These are phyloP conservation scores for Chaetomidium leptoderma DNA, from an alignment of 495 filamentous ascomycete genomes.

Conservation along the genomic window DNA sequence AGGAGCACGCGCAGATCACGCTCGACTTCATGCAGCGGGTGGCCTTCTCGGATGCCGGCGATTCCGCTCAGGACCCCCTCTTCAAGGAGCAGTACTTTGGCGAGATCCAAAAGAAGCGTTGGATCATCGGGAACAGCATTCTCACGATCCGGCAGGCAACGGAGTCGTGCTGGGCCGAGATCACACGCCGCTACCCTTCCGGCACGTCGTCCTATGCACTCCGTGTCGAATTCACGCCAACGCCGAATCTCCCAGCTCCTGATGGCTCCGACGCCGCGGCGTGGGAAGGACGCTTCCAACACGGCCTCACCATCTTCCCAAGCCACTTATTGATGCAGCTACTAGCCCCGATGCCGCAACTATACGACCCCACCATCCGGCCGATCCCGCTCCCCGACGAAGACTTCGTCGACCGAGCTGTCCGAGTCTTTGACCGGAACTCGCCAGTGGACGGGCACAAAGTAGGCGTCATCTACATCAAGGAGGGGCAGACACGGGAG, in stretches of 20 bases:
- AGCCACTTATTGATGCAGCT: constrained; percentile 82
- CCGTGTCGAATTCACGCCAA: constrained; percentile 64
- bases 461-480: constrained; percentile 89
- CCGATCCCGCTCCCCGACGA: constrained; percentile 82
- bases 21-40: constrained; percentile 95
- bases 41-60: constrained; percentile 77
- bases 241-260: constrained; percentile 60
- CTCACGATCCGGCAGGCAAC: constrained; percentile 78
- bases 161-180: constrained; percentile 67
- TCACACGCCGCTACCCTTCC: constrained; percentile 79
- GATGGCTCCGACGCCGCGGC: constrained; percentile 40
- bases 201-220: constrained; percentile 75
- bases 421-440: constrained; percentile 77
- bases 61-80: constrained; percentile 61
- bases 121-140: constrained; percentile 84
- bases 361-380: constrained; percentile 51
- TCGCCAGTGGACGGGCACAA: constrained; percentile 94
- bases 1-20: constrained; percentile 90
- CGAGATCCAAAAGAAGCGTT: constrained; percentile 66
- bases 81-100: constrained; percentile 61
- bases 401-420: constrained; percentile 68
- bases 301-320: constrained; percentile 58
- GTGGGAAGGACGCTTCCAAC: constrained; percentile 40
- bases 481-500: constrained; percentile 74
- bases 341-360: constrained; percentile 64